Percentiles rank a stretch among this genome's conserved stretches.
Evolutionary conservation across 495 filamentous ascomycete genomes (phyloP).

Genomic region (Penicillium chermesinum): DNA sequence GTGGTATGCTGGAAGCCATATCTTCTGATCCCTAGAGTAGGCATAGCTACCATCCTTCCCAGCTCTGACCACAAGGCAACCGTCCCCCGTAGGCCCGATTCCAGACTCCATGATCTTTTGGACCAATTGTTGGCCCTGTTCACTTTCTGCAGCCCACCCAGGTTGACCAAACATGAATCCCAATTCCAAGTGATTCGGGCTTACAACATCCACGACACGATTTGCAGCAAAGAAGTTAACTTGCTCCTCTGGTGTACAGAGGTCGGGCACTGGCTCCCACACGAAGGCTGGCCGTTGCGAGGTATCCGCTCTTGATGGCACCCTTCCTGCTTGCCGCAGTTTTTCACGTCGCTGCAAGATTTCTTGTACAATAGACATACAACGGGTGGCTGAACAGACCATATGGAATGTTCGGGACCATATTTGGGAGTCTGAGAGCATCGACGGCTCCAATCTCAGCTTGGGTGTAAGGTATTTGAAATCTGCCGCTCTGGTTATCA

Average conservation of each 20-base stretch:
- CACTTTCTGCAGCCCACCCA: constrained; percentile 45
- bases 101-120: constrained; percentile 52
- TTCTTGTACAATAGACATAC: constrained; percentile 61
- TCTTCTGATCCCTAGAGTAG: constrained; percentile 31
- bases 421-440: constrained; percentile 55
- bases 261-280: constrained; percentile 93
- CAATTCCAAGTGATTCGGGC: constrained; percentile 83
- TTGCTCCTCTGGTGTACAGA: constrained; percentile 72
- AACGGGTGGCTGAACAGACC: constrained; percentile 76
- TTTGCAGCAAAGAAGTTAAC: constrained; percentile 65
- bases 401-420: constrained; percentile 77
- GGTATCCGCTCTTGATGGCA: constrained; percentile 18
- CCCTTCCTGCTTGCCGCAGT: constrained; percentile 25
- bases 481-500: constrained; percentile 46
- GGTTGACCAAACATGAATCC: constrained; percentile 67
- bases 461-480: constrained; percentile 90
- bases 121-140: constrained; percentile 47
- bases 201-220: constrained; percentile 74
- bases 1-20: constrained; percentile 57
- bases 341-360: constrained; percentile 49
- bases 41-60: constrained; percentile 57
- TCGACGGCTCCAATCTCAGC: constrained; percentile 61
- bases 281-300: constrained; percentile 63
- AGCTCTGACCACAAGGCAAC: constrained; percentile 48
- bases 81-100: constrained; percentile 41